phyloP scores from a whole-genome alignment of 108 stramenopile genomes.

The Cyclotella baltica region DNA sequence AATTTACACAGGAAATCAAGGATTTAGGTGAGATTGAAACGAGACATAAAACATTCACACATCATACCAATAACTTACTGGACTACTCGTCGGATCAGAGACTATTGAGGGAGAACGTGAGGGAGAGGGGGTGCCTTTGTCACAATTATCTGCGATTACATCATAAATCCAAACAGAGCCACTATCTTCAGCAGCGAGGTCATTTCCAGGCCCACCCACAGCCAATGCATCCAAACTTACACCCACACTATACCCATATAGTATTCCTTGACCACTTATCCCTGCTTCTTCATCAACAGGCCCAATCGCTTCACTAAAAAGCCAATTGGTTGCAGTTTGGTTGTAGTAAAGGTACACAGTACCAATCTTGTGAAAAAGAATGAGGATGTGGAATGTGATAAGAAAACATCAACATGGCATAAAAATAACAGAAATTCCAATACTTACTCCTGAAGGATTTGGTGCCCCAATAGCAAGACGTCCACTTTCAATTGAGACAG shows the following conservation, averaged over 20 bases:
- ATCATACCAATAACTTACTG: too few species aligned
- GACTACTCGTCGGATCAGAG: too few species aligned
- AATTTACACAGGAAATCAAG: too few species aligned
- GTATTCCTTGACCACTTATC: conserved; percentile 3
- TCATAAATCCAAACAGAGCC: neutral
- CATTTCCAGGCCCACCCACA: conserved; percentile 19
- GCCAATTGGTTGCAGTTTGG: neutral
- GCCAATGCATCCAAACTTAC: conserved; percentile 8
- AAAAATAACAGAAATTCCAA: neutral
- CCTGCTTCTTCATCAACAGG: conserved; percentile 10
- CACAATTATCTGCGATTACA: neutral
- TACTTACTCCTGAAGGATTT: conserved; percentile 1
- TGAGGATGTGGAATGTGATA: neutral
- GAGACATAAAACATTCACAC: too few species aligned
- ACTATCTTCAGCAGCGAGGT: neutral
- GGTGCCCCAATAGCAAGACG: conserved; percentile 20
- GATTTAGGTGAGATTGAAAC: too few species aligned
- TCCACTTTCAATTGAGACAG: conserved; percentile 21
- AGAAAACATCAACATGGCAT: neutral
- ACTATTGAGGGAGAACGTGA: too few species aligned
- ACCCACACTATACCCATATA: conserved; percentile 6
- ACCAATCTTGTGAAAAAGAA: conserved; percentile 1
- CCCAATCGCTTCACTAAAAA: conserved; percentile 5
- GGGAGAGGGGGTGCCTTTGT: too few species aligned
- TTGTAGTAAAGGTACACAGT: conserved; percentile 16